Evolutionary conservation across 2,329 filamentous ascomycete genomes (phyloP), one percentile per base, ranked within the genome.

Genomic region (Chalaropsis thielavioides): DNA sequence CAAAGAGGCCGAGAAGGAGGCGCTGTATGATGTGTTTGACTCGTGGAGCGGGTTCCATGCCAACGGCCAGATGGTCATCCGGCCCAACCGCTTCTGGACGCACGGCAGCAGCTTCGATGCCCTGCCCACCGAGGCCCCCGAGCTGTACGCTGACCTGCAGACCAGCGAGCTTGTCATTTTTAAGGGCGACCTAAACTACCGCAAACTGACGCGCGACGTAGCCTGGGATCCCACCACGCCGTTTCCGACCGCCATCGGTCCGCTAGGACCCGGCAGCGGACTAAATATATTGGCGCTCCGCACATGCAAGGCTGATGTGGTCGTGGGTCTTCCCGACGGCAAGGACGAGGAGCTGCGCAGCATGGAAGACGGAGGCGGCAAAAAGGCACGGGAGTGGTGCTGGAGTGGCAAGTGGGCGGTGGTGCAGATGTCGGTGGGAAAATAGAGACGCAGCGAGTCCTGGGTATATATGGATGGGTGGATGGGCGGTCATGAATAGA

Each of bases 321-420:
- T 97, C 0, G 94, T 96, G 31, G 92, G 91, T 0, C 79, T 99
- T n/a, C 81, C 85, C 15, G 75, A 84, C 8, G 92, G 92, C 6
- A 83, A 87, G 72, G 94, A 99, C 72, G 91, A 96, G 76, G 83
- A 86, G 73, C 78, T 97, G 63, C 84, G 81, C 69, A 78, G 81
- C 8, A 81, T 77, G 63, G 84, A 81, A 17, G 89, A 88, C 0
- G 89, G 88, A 2, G 88, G 86, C 17, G 85, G 90, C 68, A 77
- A 82, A 69, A 74, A 87, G 74, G 81, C 84, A 27, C 81, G 94
- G 65, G 88, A 89, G 74, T 97, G 92, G 92, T 92, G 90, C 0
- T 97, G 92, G 92, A 88, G 84, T 72, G 92, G 92, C 51, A 96
- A 96, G 75, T 97, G 90, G 89, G 92, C 92, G 5, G 90, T 97